Evolutionary conservation across 2,329 filamentous ascomycete species (phyloP).

Genomic region (Nigrograna mackinnonii): DNA sequence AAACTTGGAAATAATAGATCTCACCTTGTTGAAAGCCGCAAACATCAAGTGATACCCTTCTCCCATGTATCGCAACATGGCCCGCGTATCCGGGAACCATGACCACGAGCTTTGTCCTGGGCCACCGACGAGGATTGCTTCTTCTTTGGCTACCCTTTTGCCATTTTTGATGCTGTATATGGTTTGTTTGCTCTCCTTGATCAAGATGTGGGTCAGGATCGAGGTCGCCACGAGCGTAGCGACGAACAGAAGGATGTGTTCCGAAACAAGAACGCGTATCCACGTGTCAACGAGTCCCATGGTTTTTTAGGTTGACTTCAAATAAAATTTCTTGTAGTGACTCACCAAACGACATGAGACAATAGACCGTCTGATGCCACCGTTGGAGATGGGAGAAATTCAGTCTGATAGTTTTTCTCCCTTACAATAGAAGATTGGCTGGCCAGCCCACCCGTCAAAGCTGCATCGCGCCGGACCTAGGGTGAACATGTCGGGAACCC

Average conservation of each 20-base stretch:
- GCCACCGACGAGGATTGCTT: constrained; percentile 2
- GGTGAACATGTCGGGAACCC: no score
- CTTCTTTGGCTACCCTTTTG: neutral
- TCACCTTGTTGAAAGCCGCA: constrained; percentile 6
- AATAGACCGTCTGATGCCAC: no score
- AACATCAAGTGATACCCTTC: constrained; percentile 3
- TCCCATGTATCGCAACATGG: constrained; percentile 4
- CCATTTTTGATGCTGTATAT: constrained; percentile 1
- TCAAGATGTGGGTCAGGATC: neutral
- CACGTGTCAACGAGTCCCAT: neutral
- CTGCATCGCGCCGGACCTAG: no score
- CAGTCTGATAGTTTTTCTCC: no score
- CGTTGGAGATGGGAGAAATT: no score
- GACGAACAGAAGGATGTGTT: neutral
- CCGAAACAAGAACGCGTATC: neutral
- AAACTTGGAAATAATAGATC: neutral
- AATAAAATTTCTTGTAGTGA: no score
- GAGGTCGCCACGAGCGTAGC: neutral
- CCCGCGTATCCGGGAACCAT: constrained; percentile 1
- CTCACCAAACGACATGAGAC: no score
- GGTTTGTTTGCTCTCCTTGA: neutral
- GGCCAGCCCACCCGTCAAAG: no score
- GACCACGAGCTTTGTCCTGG: constrained; percentile 1
- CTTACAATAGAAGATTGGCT: no score
- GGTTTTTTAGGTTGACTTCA: no score